Percentiles rank a stretch among this genome's conserved stretches.
These are phyloP conservation scores for Isabelozyma gotoi DNA, from an alignment of 805 yeast species.

Conservation along the genomic window DNA sequence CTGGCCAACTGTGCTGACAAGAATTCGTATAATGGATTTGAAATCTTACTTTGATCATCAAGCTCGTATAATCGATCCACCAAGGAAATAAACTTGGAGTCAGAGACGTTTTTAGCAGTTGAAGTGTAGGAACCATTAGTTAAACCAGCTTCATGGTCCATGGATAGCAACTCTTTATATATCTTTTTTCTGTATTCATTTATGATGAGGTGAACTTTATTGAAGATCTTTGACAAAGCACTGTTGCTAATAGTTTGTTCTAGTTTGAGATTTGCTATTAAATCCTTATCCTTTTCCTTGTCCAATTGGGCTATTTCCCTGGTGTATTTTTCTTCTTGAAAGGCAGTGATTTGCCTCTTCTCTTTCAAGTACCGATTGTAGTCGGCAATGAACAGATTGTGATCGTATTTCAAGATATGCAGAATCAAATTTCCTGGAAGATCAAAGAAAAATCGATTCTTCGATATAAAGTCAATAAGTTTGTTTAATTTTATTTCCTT, in stretches of 20 bases:
- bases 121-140: constrained; percentile 3
- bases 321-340: constrained; percentile 9
- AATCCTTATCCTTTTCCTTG: constrained; percentile 11
- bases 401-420: constrained; percentile 27
- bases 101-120: constrained; percentile 9
- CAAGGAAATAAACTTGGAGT: constrained; percentile 34
- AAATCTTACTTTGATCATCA: constrained; percentile 14
- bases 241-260: constrained; percentile 26
- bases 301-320: constrained; percentile 8
- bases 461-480: constrained; percentile 34
- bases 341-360: constrained; percentile 14
- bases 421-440: constrained; percentile 31
- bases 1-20: constrained; percentile 30
- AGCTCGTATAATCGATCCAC: constrained; percentile 41
- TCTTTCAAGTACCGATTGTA: constrained; percentile 30
- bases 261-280: constrained; percentile 16
- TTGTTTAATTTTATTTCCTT: constrained; percentile 32
- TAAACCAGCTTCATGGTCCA: constrained; percentile 33
- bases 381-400: constrained; percentile 35
- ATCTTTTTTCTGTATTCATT: constrained; percentile 33
- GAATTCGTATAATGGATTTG: constrained; percentile 36
- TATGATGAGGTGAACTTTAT: constrained; percentile 32
- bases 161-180: constrained; percentile 35
- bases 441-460: constrained; percentile 34
- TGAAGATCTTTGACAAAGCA: constrained; percentile 26